Evolutionary conservation across 2,329 filamentous ascomycete species (phyloP), one percentile per base, ranked within the genome.

Genomic region (Pseudogymnoascus sp.): DNA sequence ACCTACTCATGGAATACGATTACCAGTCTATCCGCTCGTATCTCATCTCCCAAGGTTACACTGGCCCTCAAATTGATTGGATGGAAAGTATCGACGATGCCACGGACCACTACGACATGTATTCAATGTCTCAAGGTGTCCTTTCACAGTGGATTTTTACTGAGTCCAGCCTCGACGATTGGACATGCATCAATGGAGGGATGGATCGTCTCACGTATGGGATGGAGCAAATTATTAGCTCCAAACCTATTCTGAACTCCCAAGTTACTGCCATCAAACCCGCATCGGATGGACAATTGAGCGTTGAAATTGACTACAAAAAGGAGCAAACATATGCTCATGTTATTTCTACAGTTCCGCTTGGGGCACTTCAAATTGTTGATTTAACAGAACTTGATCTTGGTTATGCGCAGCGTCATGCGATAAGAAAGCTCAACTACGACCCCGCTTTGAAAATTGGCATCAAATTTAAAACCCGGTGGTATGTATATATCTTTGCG

Each of bases 101-200:
- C 4, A 71, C 70, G 2, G 65, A 66, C n/a, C 66, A 69, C 37
- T 75, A 71, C 59, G 71, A 74, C 62, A 70, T 73, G 60, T 66
- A 71, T n/a, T 70, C 41, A 28, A 47, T 74, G 60, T 69, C 67
- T 28, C 74, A 75, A 63, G 71, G 64, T 28, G 69, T 74, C 18
- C 66, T 73, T 9, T 71, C 74, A 34, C 69, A 67, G 11, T 64
- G 69, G 37, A 71, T 73, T 57, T 74, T 75, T 38, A 65, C 70
- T 11, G 30, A 25, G 6, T 47, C 57, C n/a, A 41, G 60, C 11
- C 25, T 60, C 6, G 41, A 61, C 9, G 18, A 67, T 5, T 73
- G 72, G 69, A 67, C 61, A 20, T 71, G 72, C 41, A 65, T 75
- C 57, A 65, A 73, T 6, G 72, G 72, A 4, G 74, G 74, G 11